A percentile compares a stretch with the other conserved stretches of the same genome.
phyloP scores from a whole-genome alignment of 768 basidiomycete species.

The Boletellus ananiceps region DNA sequence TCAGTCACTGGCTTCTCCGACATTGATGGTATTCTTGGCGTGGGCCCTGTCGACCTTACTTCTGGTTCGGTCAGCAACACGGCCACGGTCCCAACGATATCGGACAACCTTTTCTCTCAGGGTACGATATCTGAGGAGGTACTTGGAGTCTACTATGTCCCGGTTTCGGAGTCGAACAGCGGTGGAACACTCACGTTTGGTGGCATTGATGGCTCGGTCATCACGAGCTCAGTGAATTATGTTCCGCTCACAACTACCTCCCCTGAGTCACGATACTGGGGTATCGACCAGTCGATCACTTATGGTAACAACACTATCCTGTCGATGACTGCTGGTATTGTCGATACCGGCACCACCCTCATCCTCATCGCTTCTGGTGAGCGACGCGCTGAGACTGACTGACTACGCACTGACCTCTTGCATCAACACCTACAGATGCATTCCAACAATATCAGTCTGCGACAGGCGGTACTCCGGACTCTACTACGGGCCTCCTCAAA shows the following conservation, averaged over 20 bases:
- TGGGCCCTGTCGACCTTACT: slow-evolving; percentile 32
- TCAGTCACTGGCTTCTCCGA: slow-evolving; percentile 24
- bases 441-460: not conserved
- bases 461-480: not conserved
- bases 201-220: slow-evolving; percentile 14
- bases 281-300: slow-evolving; percentile 25
- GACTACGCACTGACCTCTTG: not conserved
- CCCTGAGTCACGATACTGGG: slow-evolving; percentile 26
- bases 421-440: not conserved
- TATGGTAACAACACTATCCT: slow-evolving; percentile 21
- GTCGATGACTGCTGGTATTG: not conserved
- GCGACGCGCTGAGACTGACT: not conserved
- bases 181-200: slow-evolving; percentile 25
- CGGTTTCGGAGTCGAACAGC: slow-evolving; percentile 15
- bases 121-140: slow-evolving; percentile 24
- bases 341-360: slow-evolving; percentile 1
- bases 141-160: slow-evolving; percentile 30
- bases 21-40: slow-evolving; percentile 38
- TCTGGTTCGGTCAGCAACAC: slow-evolving; percentile 16
- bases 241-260: slow-evolving; percentile 19
- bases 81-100: slow-evolving; percentile 1
- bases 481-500: not conserved
- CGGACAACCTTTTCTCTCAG: slow-evolving; percentile 29
- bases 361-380: not conserved
- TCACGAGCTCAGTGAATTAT: slow-evolving; percentile 17